Base-by-base conservation (phyloP, 2,329 filamentous ascomycete species). In the Drechmeria coniospora region DNA sequence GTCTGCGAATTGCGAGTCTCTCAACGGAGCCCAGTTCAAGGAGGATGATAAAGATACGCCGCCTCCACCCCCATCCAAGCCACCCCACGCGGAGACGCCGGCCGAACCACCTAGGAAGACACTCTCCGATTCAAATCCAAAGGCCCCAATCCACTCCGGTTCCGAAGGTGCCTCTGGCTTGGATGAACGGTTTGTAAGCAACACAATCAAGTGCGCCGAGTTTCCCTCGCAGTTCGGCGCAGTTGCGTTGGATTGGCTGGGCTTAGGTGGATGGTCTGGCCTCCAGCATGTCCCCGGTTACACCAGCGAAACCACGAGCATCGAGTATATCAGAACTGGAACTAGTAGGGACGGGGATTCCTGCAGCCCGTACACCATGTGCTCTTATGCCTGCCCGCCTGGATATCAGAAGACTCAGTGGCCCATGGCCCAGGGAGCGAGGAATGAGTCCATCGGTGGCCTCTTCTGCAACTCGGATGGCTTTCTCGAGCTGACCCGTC, bases 341-440 rank as follows among this genome's bases (percentile, higher is more conserved):
- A 53, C 74, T 25, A 58, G 58, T 12, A 79, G 76, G 11, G 55
- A 69, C 11, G 79, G 76, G 11, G 55, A 69, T 11, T 54, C 53
- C 34, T 87, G 82, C 57, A 50, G 44, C 7, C 43, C 61, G 8
- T 75, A 73, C 26, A 57, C 63, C 32, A 84, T 86, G 65, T 94
- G 87, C 65, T 92, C 86, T 2, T 95, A 95, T 47, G 75, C 82
- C 31, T 98, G 90, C 63, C 79, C 82, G n/a, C 57, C 74, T 16
- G 87, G 87, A 25, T 92, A 90, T 56, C 74, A 90, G 53, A 94
- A 94, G 69, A 68, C 78, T 3, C 87, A 95, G 50, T 95, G 84
- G 79, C 83, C 90, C 25, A 41, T 48, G 8, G 54, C 67, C 19
- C 90, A 95, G 61, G 90, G 87, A 31, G 46, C 62, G 21, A 82